Percentiles rank a stretch among this genome's conserved stretches.
Evolutionary conservation across 1,284 basidiomycete species (phyloP).

Genomic region (Cryptococcus jaspeensis): DNA sequence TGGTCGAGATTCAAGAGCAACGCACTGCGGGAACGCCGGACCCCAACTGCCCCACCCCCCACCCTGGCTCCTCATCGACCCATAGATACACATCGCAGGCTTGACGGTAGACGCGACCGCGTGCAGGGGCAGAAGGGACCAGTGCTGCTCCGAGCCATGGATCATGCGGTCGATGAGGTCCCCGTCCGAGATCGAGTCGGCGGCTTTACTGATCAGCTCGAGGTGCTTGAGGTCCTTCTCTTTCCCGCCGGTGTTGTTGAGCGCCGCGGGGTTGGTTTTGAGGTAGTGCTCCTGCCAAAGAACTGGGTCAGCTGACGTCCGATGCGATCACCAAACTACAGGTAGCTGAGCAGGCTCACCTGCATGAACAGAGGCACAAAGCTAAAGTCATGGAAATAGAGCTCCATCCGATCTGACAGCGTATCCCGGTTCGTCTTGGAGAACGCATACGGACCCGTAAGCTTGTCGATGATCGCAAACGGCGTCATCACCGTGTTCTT

Average conservation of each 20-base stretch:
- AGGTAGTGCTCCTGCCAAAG: conserved; percentile 91
- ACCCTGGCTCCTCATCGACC: conserved; percentile 49
- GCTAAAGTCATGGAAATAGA: conserved; percentile 94
- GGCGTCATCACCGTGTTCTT: conserved; percentile 89
- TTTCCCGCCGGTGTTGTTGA: conserved; percentile 61
- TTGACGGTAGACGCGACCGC: conserved; percentile 84
- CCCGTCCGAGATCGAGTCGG: conserved; percentile 88
- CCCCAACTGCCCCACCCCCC: conserved; percentile 58
- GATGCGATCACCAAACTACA: background rate
- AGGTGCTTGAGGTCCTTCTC: conserved; percentile 69
- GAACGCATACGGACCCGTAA: conserved; percentile 87
- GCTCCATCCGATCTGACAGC: conserved; percentile 87
- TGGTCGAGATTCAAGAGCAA: conserved; percentile 14
- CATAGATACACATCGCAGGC: conserved; percentile 79
- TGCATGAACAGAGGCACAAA: conserved; percentile 95
- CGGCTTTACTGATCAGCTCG: conserved; percentile 79
- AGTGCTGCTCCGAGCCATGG: conserved; percentile 92
- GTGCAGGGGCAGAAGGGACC: conserved; percentile 91
- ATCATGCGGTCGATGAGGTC: conserved; percentile 94
- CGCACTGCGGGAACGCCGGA: conserved; percentile 75
- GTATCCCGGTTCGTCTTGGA: conserved; percentile 75
- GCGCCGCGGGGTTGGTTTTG: conserved; percentile 70
- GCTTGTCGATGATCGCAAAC: conserved; percentile 79
- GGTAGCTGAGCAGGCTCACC: conserved; percentile 56
- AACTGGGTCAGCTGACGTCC: conserved; percentile 9